These are phyloP conservation scores for Candida coleopterorum DNA, from an alignment of 805 yeast genomes.

Conservation along the genomic window DNA sequence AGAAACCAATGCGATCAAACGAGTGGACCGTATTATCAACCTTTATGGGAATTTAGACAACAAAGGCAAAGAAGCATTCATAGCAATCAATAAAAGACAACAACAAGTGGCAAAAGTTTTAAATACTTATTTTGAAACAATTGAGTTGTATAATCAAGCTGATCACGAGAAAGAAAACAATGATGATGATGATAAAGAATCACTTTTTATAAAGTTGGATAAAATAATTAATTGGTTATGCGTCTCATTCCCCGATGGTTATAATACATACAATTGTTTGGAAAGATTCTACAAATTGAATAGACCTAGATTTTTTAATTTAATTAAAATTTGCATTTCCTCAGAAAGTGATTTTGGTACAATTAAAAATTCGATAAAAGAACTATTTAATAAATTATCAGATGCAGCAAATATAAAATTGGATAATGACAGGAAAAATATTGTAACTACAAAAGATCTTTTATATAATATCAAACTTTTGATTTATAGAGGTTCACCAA, in stretches of 20 bases:
- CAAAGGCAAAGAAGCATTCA: conserved; percentile 58
- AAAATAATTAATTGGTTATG: conserved; percentile 61
- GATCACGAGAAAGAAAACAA: conserved; percentile 18
- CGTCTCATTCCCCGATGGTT: conserved; percentile 49
- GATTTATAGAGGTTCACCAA: conserved; percentile 55
- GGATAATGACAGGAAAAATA: conserved; percentile 18
- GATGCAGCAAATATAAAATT: conserved; percentile 47
- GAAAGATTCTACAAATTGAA: conserved; percentile 49
- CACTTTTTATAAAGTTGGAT: conserved; percentile 34
- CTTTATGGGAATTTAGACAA: conserved; percentile 48
- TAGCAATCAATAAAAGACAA: conserved; percentile 69
- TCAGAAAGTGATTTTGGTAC: conserved; percentile 57
- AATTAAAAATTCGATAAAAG: conserved; percentile 58
- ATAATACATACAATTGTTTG: conserved; percentile 46
- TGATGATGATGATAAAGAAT: conserved; percentile 14
- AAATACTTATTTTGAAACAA: conserved; percentile 41
- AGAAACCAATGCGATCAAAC: conserved; percentile 35
- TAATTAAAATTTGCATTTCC: conserved; percentile 50
- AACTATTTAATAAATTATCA: conserved; percentile 50
- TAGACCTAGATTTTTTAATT: conserved; percentile 54
- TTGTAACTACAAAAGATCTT: conserved; percentile 45
- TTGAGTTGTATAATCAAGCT: conserved; percentile 35
- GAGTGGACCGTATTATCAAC: conserved; percentile 52
- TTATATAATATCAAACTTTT: conserved; percentile 51
- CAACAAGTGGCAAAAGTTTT: conserved; percentile 52